These are phyloP conservation scores for Cairneyella variabilis DNA, from an alignment of 495 filamentous ascomycete genomes.

Conservation along the genomic window DNA sequence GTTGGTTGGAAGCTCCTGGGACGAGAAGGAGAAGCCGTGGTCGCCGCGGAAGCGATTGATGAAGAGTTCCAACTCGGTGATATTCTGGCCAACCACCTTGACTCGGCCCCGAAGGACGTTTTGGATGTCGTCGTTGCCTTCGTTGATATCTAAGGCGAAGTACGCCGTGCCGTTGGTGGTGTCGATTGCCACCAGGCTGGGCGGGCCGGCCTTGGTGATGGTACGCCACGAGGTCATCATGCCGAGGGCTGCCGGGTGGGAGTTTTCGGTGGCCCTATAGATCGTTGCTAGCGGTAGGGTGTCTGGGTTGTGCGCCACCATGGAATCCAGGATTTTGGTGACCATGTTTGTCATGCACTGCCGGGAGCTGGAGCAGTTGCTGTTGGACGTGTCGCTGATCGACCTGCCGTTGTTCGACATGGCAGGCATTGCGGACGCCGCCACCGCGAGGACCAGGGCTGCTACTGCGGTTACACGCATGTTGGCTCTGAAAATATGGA, in stretches of 20 bases:
- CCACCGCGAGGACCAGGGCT: slow-evolving; percentile 8
- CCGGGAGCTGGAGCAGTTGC: slow-evolving; percentile 15
- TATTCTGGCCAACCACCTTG: slow-evolving; percentile 23
- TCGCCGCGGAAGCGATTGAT: slow-evolving; percentile 19
- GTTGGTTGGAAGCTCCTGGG: slow-evolving; percentile 6
- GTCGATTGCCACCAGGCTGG: slow-evolving; percentile 16
- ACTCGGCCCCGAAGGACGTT: slow-evolving; percentile 27
- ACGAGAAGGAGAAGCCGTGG: slow-evolving; percentile 11
- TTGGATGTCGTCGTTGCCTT: slow-evolving; percentile 24
- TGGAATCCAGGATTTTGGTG: slow-evolving; percentile 24
- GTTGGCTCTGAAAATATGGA: not conserved
- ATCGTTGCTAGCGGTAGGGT: slow-evolving; percentile 25
- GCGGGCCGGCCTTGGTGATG: slow-evolving; percentile 17
- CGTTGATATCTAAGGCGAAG: slow-evolving; percentile 24
- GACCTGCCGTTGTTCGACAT: not conserved
- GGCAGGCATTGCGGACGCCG: slow-evolving; percentile 2
- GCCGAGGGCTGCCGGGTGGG: slow-evolving; percentile 28
- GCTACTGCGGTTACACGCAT: not conserved
- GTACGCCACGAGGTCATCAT: slow-evolving; percentile 30
- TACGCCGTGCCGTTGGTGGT: slow-evolving; percentile 23
- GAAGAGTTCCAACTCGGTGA: slow-evolving; percentile 29
- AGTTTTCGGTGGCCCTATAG: slow-evolving; percentile 31
- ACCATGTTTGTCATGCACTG: slow-evolving; percentile 27
- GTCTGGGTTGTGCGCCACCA: slow-evolving; percentile 23
- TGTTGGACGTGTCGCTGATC: not conserved